Base-by-base conservation (phyloP, 495 filamentous ascomycete genomes). In the Penicillium desertorum region DNA sequence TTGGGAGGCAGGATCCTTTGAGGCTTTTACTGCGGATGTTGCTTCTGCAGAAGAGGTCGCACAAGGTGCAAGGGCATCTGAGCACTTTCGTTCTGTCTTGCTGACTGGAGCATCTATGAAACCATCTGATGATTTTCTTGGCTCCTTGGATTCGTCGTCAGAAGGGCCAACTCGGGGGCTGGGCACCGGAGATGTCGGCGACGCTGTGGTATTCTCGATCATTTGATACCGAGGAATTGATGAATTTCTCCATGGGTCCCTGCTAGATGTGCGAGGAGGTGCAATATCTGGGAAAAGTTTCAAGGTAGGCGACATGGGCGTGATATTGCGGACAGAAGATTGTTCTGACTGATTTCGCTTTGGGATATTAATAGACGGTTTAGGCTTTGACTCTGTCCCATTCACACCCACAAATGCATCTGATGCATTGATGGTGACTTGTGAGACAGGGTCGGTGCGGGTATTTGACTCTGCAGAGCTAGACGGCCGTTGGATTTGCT, bases 281-380 rank as follows among this genome's bases (percentile, higher is more conserved):
- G 66, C 59, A 4, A 73, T 62, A 51, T 73, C 66, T 27, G 74
- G 74, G 53, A 77, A 77, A 14, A 77, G 65, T 42, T 75, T 77
- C 52, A 77, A 53, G 0, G 69, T 53, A 3, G 59, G 68, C 16
- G 61, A 62, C n/a, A 66, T 57, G 1, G 65, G 60, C 48, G 51
- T 57, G 36, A 25, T 54, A 43, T 47, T 63, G 45, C 52, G 60
- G 48, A 57, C 27, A 1, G 39, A 53, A 37, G 48, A 23, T 32
- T 57, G 59, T 11, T 36, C 45, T 39, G 56, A 51, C 56, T 19
- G 45, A 3, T 47, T 54, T 42, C 46, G 45, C 39, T 34, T 56
- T 57, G 8, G 41, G 41, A 17, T 61, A 49, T 36, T 50, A 42
- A 11, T 41, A 39, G 12, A 49, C 7, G 30, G 52, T 54, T 23